A percentile compares a stretch with the other conserved stretches of the same genome.
Evolutionary conservation across 2,329 filamentous ascomycete genomes (phyloP).

Genomic region (Parastagonospora avenae): DNA sequence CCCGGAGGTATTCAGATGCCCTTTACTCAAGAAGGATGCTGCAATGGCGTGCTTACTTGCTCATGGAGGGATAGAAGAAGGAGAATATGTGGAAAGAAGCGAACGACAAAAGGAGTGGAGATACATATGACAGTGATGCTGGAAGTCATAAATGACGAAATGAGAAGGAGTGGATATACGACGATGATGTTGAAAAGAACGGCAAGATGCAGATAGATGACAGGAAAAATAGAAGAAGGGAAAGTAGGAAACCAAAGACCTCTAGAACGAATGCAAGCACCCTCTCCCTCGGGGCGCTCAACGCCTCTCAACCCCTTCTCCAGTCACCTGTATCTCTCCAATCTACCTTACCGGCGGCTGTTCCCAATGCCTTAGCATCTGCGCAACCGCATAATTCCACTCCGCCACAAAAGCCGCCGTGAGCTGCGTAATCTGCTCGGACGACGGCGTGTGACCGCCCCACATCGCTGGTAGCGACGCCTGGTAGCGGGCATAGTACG

Average conservation of each 20-base stretch:
- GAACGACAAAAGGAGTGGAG: background rate
- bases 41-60: too few relatives aligned
- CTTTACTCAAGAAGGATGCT: too few relatives aligned
- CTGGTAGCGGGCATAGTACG: constrained; percentile 65
- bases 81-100: background rate
- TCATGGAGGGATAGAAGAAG: background rate
- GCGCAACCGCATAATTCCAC: constrained; percentile 68
- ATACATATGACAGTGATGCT: background rate
- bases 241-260: background rate
- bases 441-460: constrained; percentile 63
- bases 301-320: background rate
- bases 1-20: too few relatives aligned
- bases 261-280: too few relatives aligned
- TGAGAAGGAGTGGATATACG: background rate
- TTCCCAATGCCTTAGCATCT: constrained; percentile 73
- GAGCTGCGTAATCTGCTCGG: constrained; percentile 63
- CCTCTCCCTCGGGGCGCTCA: background rate
- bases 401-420: constrained; percentile 67
- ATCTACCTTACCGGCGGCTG: constrained; percentile 52
- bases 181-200: background rate
- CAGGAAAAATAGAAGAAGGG: background rate
- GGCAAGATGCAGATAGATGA: background rate
- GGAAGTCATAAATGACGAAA: background rate
- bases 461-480: constrained; percentile 71
- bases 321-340: background rate